Percentiles rank a stretch among this genome's conserved stretches.
phyloP scores from a whole-genome alignment of 2,329 filamentous ascomycete species.

The Arthrobotrys pseudoclavata region DNA sequence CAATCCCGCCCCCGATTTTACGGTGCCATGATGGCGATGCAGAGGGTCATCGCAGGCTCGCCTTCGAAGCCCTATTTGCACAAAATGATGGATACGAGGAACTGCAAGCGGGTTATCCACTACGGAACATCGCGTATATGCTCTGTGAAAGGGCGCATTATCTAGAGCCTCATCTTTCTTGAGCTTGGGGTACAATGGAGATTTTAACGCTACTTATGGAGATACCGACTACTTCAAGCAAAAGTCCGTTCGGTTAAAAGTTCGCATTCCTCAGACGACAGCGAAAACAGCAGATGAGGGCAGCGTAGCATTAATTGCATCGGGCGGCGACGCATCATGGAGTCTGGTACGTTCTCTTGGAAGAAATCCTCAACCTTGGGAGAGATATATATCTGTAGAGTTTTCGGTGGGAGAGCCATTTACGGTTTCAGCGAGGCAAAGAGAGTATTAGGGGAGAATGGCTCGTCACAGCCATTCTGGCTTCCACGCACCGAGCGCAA shows the following conservation, averaged over 20 bases:
- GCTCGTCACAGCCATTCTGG: too few species aligned
- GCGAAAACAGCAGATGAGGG: background rate
- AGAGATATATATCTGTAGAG: background rate
- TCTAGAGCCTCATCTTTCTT: background rate
- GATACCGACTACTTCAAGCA: background rate
- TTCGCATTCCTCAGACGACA: background rate
- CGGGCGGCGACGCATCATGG: too few species aligned
- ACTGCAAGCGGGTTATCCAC: background rate
- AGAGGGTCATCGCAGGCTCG: background rate
- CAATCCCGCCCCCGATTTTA: background rate
- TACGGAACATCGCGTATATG: slow-evolving; percentile 11
- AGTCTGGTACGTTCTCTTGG: too few species aligned
- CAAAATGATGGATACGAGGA: slow-evolving; percentile 1
- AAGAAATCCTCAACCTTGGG: background rate
- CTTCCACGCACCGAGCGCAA: too few species aligned
- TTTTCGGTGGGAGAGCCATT: background rate
- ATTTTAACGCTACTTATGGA: background rate
- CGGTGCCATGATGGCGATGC: background rate
- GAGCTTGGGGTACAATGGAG: background rate
- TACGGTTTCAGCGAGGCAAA: background rate
- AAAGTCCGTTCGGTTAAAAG: background rate
- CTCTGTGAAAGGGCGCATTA: slow-evolving; percentile 17
- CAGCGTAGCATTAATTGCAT: too few species aligned
- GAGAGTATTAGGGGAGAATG: background rate
- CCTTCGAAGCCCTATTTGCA: slow-evolving; percentile 1